Base-by-base conservation (phyloP, 2,329 filamentous ascomycete genomes). In the Pestalotiopsis sp. region DNA sequence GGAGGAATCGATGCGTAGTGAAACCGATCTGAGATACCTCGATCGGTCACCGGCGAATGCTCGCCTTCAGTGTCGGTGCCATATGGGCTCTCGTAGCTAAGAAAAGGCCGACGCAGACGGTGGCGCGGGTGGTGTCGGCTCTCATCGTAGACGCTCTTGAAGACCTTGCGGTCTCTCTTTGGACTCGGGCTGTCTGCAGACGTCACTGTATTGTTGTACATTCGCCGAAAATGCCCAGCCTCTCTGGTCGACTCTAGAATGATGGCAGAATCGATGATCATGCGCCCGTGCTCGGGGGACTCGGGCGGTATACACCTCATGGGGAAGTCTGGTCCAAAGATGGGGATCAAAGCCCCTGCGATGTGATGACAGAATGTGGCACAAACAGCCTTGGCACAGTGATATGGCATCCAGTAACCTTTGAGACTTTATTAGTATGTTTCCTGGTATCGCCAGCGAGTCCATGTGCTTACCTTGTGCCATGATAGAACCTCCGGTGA, bases 361-460 rank as follows among this genome's bases (percentile, higher is more conserved):
- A 99, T 97, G 45, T 88, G 83, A 78, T 91, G 90, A 82, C 95
- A 98, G 79, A 98, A 98, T 0, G 93, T 98, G 3, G 93, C 88
- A 75, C 95, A 97, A 65, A 99, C 84, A 12, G 94, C 94, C 80
- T 88, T 92, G 61, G 96, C 96, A 73, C 94, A 97, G 52, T 89
- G 83, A 75, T 91, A 98, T 2, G 95, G 95, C 88, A 98, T 94
- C 96, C 96, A 99, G 80, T 98, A 99, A 41, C 96, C 94, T 97
- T 72, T 61, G 62, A 62, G 9, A 3, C 31, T 36, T 13, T 31
- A 64, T 68, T 57, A 49, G 56, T 20, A 39, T 5, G 6, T 36
- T 27, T 64, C 31, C n/a, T 27, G 41, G 38, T 64, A n/a, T 63
- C 58, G 56, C 67, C 56, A 69, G 56, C 41, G 68, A 56, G 14